Evolutionary conservation across 768 basidiomycete genomes (phyloP).

Genomic region (Mycena vitilis): DNA sequence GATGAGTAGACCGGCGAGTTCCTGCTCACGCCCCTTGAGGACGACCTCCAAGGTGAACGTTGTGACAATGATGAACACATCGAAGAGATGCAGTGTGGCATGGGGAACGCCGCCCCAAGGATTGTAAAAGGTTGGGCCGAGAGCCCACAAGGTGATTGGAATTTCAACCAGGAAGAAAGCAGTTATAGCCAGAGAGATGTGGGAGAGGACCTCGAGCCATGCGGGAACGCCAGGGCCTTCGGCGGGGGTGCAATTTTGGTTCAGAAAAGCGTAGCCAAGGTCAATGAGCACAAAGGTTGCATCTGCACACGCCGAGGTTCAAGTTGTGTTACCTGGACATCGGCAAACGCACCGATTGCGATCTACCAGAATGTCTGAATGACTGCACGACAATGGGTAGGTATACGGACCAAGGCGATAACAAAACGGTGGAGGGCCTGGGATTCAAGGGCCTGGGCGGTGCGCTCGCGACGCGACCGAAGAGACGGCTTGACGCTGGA

Average conservation of each 20-base stretch:
- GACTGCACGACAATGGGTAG: constrained; percentile 15
- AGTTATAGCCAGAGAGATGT: constrained; percentile 75
- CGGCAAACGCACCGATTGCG: constrained; percentile 26
- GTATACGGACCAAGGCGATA: constrained; percentile 63
- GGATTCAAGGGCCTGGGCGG: constrained; percentile 65
- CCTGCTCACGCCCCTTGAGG: constrained; percentile 74
- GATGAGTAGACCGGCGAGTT: constrained; percentile 77
- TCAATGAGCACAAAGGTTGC: constrained; percentile 78
- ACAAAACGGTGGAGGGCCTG: constrained; percentile 64
- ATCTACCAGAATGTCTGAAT: constrained; percentile 36
- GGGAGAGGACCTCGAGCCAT: constrained; percentile 73
- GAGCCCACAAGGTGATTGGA: constrained; percentile 73
- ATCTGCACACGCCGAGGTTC: constrained; percentile 68
- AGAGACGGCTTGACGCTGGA: background rate
- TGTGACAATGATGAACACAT: constrained; percentile 74
- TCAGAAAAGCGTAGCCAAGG: constrained; percentile 75
- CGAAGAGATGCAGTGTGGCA: constrained; percentile 77
- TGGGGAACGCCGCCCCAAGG: constrained; percentile 68
- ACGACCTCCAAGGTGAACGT: constrained; percentile 82
- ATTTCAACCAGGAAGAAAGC: constrained; percentile 84
- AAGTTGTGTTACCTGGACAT: background rate
- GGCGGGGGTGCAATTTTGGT: constrained; percentile 59
- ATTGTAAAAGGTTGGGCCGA: constrained; percentile 71
- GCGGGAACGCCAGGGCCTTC: constrained; percentile 56
- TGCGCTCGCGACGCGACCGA: constrained; percentile 45